phyloP scores from a whole-genome alignment of 2,329 filamentous ascomycete genomes.

The Biscogniauxia mediterranea region DNA sequence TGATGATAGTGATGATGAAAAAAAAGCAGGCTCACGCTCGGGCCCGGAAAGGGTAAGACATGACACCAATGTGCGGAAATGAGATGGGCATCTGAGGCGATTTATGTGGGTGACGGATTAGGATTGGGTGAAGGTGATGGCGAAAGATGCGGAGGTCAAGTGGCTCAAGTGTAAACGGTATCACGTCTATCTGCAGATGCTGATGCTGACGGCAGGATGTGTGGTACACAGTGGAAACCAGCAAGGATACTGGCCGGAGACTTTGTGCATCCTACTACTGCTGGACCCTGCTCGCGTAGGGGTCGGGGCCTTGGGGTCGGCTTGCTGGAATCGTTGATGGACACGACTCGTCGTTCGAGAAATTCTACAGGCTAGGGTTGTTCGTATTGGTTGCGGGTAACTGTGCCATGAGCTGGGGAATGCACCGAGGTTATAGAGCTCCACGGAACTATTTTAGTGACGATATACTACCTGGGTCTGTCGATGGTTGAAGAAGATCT shows the following conservation, averaged over 20 bases:
- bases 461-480: background rate
- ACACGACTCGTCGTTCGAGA: slow-evolving; percentile 8
- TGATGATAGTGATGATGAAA: background rate
- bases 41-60: slow-evolving; percentile 6
- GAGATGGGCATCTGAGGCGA: slow-evolving; percentile 16
- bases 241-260: slow-evolving; percentile 21
- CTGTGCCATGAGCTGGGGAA: background rate
- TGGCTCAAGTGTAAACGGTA: slow-evolving; percentile 22
- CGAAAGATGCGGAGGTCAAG: slow-evolving; percentile 19
- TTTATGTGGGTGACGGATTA: slow-evolving; percentile 15
- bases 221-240: slow-evolving; percentile 24
- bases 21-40: slow-evolving; percentile 1
- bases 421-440: slow-evolving; percentile 2
- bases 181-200: slow-evolving; percentile 22
- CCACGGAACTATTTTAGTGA: slow-evolving; percentile 3
- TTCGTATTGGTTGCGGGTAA: background rate
- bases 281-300: slow-evolving; percentile 10
- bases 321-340: slow-evolving; percentile 3
- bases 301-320: slow-evolving; percentile 2
- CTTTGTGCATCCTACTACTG: slow-evolving; percentile 15
- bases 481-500: background rate
- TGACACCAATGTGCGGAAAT: slow-evolving; percentile 16
- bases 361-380: slow-evolving; percentile 1
- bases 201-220: slow-evolving; percentile 24
- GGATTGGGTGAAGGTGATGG: slow-evolving; percentile 13